These are phyloP conservation scores for Euphorbia pulcherrima DNA, from an alignment of 345 rosid genomes.

Conservation along the genomic window DNA sequence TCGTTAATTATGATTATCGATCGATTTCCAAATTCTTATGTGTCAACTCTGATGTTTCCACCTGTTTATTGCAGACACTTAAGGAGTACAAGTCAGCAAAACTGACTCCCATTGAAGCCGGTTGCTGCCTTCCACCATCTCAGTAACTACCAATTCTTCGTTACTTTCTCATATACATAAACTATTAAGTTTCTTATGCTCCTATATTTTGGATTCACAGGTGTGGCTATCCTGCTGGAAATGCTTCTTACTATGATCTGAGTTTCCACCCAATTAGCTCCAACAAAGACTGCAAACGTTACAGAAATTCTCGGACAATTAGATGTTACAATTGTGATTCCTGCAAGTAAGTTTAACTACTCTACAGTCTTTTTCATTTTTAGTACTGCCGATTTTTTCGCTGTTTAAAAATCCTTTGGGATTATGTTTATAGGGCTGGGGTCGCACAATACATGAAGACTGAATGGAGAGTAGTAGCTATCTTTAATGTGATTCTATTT, in stretches of 20 bases:
- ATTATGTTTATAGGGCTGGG: slow-evolving; percentile 61
- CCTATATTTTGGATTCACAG: slow-evolving; percentile 30
- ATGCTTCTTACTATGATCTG: slow-evolving; percentile 76
- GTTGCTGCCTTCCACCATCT: slow-evolving; percentile 93
- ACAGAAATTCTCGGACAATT: slow-evolving; percentile 56
- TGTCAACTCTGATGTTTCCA: slow-evolving; percentile 14
- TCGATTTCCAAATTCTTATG: slow-evolving; percentile 12
- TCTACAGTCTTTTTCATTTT: too few species aligned
- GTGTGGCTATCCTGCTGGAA: slow-evolving; percentile 79
- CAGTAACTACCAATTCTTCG: slow-evolving; percentile 40
- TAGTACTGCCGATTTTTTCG: neutral
- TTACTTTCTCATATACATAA: neutral
- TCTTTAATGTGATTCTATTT: slow-evolving; percentile 66
- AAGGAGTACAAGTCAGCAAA: slow-evolving; percentile 66
- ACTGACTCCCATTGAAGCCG: slow-evolving; percentile 80
- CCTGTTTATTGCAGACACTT: slow-evolving; percentile 45
- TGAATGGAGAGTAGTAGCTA: slow-evolving; percentile 87
- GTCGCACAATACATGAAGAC: slow-evolving; percentile 95
- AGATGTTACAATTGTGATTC: slow-evolving; percentile 91
- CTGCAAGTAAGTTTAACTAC: slow-evolving; percentile 64
- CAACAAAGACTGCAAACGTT: slow-evolving; percentile 76
- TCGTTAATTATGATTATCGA: neutral
- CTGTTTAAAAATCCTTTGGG: neutral
- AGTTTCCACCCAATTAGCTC: slow-evolving; percentile 82
- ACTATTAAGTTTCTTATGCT: neutral